These are phyloP conservation scores for Leptographium procerum DNA, from an alignment of 2,329 filamentous ascomycete species.

Conservation along the genomic window DNA sequence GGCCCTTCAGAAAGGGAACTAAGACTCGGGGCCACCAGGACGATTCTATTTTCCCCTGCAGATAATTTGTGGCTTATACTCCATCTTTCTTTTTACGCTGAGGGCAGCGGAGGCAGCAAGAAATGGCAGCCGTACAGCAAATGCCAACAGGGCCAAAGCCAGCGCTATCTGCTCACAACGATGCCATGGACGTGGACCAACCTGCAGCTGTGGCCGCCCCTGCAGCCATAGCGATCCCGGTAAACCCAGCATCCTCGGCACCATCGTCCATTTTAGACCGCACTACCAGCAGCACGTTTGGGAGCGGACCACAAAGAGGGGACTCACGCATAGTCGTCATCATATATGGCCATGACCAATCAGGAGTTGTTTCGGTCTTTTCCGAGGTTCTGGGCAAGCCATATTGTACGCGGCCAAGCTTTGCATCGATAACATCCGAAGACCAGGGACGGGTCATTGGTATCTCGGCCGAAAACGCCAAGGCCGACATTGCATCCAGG, in stretches of 20 bases:
- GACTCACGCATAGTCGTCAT: conserved; percentile 53
- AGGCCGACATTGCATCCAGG: conserved; percentile 44
- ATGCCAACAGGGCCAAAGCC: conserved; percentile 14
- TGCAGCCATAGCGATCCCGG: neutral
- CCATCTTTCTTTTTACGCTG: neutral
- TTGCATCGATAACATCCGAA: conserved; percentile 40
- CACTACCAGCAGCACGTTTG: conserved; percentile 28
- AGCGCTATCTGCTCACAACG: conserved; percentile 9
- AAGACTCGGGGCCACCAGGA: neutral
- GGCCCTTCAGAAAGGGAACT: neutral
- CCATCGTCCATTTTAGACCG: conserved; percentile 9
- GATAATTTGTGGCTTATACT: neutral
- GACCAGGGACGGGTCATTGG: conserved; percentile 59
- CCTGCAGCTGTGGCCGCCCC: neutral
- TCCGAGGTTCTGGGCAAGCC: conserved; percentile 71
- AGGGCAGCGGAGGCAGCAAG: neutral
- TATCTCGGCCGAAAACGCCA: conserved; percentile 45
- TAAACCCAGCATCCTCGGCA: conserved; percentile 4
- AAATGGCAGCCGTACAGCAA: conserved; percentile 15
- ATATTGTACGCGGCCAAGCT: conserved; percentile 45
- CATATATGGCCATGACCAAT: conserved; percentile 59
- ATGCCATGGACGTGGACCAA: conserved; percentile 25
- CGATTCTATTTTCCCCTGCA: no score
- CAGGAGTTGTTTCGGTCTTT: conserved; percentile 62
- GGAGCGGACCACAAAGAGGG: conserved; percentile 36